Conservation (phyloP, 2,329 filamentous ascomycete genomes). For the Talaromyces albobiverticillius region DNA sequence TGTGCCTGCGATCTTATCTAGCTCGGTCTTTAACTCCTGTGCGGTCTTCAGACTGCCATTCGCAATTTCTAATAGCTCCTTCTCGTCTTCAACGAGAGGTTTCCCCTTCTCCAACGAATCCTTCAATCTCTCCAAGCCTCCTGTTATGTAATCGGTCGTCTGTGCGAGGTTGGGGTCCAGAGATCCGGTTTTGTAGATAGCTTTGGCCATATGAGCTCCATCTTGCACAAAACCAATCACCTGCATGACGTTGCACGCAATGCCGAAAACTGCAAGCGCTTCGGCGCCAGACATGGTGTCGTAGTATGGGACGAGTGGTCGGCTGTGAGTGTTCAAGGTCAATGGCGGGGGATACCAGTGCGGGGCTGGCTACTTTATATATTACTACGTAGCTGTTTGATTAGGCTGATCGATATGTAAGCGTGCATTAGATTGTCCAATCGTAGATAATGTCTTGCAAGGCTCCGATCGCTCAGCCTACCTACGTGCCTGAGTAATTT, state of each 20-base stretch:
- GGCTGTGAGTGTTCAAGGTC: not conserved
- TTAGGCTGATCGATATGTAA: not conserved
- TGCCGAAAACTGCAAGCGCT: not conserved
- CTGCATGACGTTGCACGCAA: conserved; percentile 3
- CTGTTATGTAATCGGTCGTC: not conserved
- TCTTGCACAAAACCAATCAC: conserved; percentile 4
- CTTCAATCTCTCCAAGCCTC: not conserved
- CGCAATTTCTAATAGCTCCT: not conserved
- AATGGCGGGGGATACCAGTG: not conserved
- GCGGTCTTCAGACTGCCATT: conserved; percentile 1
- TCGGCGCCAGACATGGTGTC: conserved; percentile 1
- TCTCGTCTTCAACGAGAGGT: not conserved
- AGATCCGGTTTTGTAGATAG: not conserved
- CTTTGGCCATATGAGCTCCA: not conserved
- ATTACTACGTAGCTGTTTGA: not conserved
- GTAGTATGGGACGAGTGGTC: not conserved
- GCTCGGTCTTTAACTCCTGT: not conserved
- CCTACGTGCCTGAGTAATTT: too few species aligned
- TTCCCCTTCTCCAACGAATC: conserved; percentile 1
- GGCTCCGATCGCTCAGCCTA: too few species aligned
- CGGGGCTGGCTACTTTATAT: not conserved
- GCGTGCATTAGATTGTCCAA: not conserved
- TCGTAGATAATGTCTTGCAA: too few species aligned
- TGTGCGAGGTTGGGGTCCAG: not conserved
- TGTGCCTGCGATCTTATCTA: not conserved